Percentiles rank a stretch among this genome's conserved stretches.
Conservation (phyloP, 2,329 filamentous ascomycete genomes). For the Nemania abortiva region DNA sequence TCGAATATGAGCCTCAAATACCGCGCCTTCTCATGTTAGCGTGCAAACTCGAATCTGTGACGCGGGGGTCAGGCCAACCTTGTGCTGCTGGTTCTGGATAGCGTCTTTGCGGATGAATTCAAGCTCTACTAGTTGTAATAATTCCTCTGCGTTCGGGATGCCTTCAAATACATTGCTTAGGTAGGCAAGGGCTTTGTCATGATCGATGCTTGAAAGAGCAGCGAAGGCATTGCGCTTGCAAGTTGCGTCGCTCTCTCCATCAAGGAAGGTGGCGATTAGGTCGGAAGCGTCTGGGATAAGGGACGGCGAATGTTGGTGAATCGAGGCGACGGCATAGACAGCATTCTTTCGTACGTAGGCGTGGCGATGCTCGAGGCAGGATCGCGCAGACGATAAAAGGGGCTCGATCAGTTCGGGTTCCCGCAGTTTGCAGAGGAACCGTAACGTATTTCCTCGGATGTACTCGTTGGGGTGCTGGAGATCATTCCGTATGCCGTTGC, state of each 20-base stretch:
- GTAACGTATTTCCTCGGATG: conserved; percentile 96
- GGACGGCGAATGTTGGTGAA: conserved; percentile 88
- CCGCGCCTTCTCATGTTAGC: conserved; percentile 69
- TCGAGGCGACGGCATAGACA: conserved; percentile 92
- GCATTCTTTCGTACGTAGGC: conserved; percentile 99
- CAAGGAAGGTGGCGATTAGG: conserved; percentile 88
- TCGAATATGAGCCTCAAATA: conserved; percentile 97
- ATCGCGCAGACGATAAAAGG: conserved; percentile 89
- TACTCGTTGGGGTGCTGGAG: conserved; percentile 98
- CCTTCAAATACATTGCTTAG: conserved; percentile 91
- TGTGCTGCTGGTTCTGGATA: conserved; percentile 93
- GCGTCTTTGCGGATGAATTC: conserved; percentile 99
- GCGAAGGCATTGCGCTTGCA: conserved; percentile 99
- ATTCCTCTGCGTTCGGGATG: conserved; percentile 92
- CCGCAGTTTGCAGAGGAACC: conserved; percentile 95
- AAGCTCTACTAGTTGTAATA: conserved; percentile 91
- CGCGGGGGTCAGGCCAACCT: conserved; percentile 65
- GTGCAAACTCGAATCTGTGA: background rate
- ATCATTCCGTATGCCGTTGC: conserved; percentile 98
- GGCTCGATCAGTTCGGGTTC: conserved; percentile 97
- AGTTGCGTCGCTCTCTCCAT: conserved; percentile 90
- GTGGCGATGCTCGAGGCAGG: conserved; percentile 94
- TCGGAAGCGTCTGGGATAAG: conserved; percentile 97
- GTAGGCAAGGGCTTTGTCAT: conserved; percentile 91
- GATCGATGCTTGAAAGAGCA: conserved; percentile 88